phyloP scores from a whole-genome alignment of 805 yeast species.

The Isabelozyma pseudorhagii region DNA sequence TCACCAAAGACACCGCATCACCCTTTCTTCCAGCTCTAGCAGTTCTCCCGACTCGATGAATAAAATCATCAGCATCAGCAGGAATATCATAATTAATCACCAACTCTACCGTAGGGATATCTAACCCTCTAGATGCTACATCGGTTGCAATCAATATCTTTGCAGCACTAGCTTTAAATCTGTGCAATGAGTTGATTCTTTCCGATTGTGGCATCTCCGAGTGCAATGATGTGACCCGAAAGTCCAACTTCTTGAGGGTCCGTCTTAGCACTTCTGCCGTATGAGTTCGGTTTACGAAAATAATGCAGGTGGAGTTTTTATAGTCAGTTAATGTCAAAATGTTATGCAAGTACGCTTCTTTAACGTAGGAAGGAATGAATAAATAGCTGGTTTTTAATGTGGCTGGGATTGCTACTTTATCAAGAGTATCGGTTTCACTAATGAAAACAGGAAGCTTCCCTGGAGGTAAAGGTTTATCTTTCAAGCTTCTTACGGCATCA shows the following conservation, averaged over 20 bases:
- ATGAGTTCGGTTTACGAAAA: constrained; percentile 86
- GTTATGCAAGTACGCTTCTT: constrained; percentile 81
- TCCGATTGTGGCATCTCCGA: constrained; percentile 94
- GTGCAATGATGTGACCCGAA: constrained; percentile 85
- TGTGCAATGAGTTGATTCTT: constrained; percentile 83
- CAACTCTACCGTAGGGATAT: constrained; percentile 87
- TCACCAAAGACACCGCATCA: constrained; percentile 74
- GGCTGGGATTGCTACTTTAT: constrained; percentile 76
- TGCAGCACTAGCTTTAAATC: constrained; percentile 94
- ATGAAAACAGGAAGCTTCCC: constrained; percentile 56
- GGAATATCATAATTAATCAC: constrained; percentile 93
- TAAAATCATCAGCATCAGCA: constrained; percentile 93
- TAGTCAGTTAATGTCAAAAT: constrained; percentile 62
- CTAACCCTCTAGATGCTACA: constrained; percentile 96
- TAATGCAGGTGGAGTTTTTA: constrained; percentile 66
- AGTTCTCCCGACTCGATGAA: constrained; percentile 97
- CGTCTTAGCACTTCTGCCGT: constrained; percentile 88
- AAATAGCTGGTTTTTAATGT: constrained; percentile 64
- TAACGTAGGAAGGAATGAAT: constrained; percentile 81
- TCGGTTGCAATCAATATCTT: constrained; percentile 92
- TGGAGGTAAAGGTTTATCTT: constrained; percentile 58
- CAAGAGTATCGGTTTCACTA: constrained; percentile 73
- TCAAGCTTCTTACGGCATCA: constrained; percentile 80
- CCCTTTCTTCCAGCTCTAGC: constrained; percentile 97
- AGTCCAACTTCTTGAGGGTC: constrained; percentile 66